Percentiles rank a stretch among this genome's conserved stretches.
Evolutionary conservation across 2,329 filamentous ascomycete genomes (phyloP).

Genomic region (Neobulgaria alba): DNA sequence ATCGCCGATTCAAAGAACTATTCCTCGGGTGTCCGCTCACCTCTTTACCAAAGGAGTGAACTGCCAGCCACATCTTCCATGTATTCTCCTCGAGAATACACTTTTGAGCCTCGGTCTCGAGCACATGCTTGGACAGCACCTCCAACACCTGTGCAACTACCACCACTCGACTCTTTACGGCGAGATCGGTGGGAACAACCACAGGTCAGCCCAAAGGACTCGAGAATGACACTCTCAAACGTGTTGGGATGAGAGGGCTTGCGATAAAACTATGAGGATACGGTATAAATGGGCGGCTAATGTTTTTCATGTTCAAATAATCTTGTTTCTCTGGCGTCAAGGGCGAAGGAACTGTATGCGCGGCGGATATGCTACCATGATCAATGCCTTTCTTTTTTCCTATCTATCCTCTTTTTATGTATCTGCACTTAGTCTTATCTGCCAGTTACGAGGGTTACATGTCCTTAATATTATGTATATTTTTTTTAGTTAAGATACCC

Average conservation of each 20-base stretch:
- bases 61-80: conserved; percentile 4
- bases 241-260: conserved; percentile 18
- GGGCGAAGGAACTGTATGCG: not conserved
- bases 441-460: not conserved
- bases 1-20: conserved; percentile 16
- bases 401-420: no score
- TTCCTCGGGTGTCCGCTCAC: conserved; percentile 6
- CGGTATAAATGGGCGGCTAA: not conserved
- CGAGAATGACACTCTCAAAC: conserved; percentile 27
- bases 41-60: conserved; percentile 11
- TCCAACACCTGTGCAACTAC: conserved; percentile 25
- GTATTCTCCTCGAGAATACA: conserved; percentile 14
- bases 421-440: no score
- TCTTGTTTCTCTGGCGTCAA: not conserved
- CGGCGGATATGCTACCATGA: not conserved
- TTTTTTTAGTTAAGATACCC: conserved; percentile 1
- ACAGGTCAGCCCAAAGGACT: conserved; percentile 22
- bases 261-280: not conserved
- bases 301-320: not conserved
- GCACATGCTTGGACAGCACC: conserved; percentile 22
- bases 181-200: conserved; percentile 8
- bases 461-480: conserved; percentile 1
- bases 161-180: conserved; percentile 19
- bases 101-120: conserved; percentile 14
- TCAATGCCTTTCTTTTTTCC: not conserved